Conservation (phyloP, 805 yeast species). For the Barnettozyma vustinii region DNA sequence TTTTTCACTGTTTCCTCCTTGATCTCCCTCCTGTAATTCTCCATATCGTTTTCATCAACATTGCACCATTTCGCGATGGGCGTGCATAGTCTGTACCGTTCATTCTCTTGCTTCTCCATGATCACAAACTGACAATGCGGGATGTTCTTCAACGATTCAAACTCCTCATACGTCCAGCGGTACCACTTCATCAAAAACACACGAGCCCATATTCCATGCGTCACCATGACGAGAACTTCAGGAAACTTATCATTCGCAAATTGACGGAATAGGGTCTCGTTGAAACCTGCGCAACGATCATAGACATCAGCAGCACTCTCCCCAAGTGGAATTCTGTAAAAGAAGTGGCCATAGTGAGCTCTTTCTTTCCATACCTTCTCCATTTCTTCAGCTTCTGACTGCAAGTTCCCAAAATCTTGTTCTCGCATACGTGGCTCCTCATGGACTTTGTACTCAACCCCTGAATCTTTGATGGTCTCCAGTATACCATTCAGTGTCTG, state of each 20-base stretch:
- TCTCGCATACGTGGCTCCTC: slow-evolving; percentile 93
- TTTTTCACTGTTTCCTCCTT: slow-evolving; percentile 21
- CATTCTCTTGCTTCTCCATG: slow-evolving; percentile 57
- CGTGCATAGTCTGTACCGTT: slow-evolving; percentile 54
- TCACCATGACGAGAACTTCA: slow-evolving; percentile 75
- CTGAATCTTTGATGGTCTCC: slow-evolving; percentile 42
- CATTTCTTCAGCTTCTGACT: slow-evolving; percentile 71
- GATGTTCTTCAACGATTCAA: slow-evolving; percentile 76
- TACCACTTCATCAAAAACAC: slow-evolving; percentile 94
- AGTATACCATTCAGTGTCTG: slow-evolving; percentile 75
- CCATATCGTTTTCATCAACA: slow-evolving; percentile 26
- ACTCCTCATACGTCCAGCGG: slow-evolving; percentile 86
- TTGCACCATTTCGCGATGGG: slow-evolving; percentile 67
- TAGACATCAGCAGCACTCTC: slow-evolving; percentile 96
- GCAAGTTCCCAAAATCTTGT: slow-evolving; percentile 94
- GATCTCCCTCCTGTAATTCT: slow-evolving; percentile 16
- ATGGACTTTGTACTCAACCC: slow-evolving; percentile 47
- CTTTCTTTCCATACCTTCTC: slow-evolving; percentile 77
- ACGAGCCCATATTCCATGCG: slow-evolving; percentile 93
- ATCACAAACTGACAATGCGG: slow-evolving; percentile 80
- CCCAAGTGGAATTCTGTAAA: slow-evolving; percentile 87
- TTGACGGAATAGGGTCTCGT: slow-evolving; percentile 80
- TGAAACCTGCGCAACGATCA: slow-evolving; percentile 86
- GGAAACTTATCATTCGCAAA: slow-evolving; percentile 69
- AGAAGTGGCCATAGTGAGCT: slow-evolving; percentile 82